Evolutionary conservation across 495 filamentous ascomycete species (phyloP).

Genomic region (Hypoxylon fragiforme): DNA sequence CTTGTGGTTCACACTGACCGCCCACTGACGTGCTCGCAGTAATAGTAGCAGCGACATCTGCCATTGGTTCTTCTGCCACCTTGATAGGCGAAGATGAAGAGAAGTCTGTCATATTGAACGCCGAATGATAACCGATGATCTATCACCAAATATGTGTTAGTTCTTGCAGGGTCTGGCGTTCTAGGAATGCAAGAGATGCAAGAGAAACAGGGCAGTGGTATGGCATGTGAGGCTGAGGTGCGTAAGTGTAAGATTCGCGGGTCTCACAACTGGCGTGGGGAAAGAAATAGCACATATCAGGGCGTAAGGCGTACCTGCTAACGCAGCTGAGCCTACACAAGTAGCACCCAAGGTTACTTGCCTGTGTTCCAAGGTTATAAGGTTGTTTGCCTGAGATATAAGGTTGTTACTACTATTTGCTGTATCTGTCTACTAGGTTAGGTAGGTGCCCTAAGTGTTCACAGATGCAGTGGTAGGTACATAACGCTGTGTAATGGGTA

Average conservation of each 20-base stretch:
- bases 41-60: slow-evolving; percentile 1
- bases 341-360: no score
- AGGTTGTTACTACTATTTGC: no score
- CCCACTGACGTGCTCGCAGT: slow-evolving; percentile 7
- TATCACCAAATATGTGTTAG: slow-evolving; percentile 12
- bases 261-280: neutral
- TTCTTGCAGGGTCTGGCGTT: slow-evolving; percentile 2
- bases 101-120: slow-evolving; percentile 29
- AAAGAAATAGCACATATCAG: neutral
- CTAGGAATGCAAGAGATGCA: slow-evolving; percentile 16
- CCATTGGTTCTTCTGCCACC: slow-evolving; percentile 11
- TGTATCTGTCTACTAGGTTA: no score
- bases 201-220: slow-evolving; percentile 22
- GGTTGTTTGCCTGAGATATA: no score
- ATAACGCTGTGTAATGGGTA: no score
- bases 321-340: neutral
- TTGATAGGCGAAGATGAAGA: slow-evolving; percentile 12
- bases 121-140: no score
- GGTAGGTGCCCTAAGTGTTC: no score
- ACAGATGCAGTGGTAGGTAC: no score
- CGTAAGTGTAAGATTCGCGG: neutral
- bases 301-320: neutral
- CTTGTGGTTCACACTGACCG: slow-evolving; percentile 21
- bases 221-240: slow-evolving; percentile 27
- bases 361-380: no score